Conservation (phyloP, 805 yeast species). For the Candida odintsovae region DNA sequence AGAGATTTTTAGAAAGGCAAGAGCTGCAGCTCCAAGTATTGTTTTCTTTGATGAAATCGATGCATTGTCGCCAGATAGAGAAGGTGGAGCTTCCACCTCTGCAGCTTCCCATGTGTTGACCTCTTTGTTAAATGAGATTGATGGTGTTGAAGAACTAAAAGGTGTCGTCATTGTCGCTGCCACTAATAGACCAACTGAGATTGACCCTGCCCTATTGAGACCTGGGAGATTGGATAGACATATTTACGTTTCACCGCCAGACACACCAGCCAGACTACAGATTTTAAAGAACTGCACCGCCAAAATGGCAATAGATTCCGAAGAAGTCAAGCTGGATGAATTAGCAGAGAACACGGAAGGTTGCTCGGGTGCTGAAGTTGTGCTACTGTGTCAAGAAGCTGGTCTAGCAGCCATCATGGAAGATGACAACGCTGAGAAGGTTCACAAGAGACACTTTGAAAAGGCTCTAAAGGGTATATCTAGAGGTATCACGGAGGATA, state of each 20-base stretch:
- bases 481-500: slow-evolving; percentile 77
- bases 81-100: slow-evolving; percentile 45
- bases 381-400: slow-evolving; percentile 88
- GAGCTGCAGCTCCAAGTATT: slow-evolving; percentile 93
- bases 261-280: slow-evolving; percentile 68
- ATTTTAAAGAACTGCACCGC: slow-evolving; percentile 66
- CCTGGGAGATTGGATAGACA: slow-evolving; percentile 96
- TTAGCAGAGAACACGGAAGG: slow-evolving; percentile 74
- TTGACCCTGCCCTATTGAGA: slow-evolving; percentile 87
- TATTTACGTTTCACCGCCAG: slow-evolving; percentile 91
- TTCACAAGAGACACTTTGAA: slow-evolving; percentile 62
- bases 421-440: slow-evolving; percentile 45
- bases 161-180: slow-evolving; percentile 96
- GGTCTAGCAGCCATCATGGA: slow-evolving; percentile 94
- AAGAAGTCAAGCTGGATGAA: slow-evolving; percentile 41
- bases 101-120: slow-evolving; percentile 85
- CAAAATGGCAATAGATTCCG: slow-evolving; percentile 49
- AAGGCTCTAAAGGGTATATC: slow-evolving; percentile 64
- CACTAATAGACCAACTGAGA: slow-evolving; percentile 89
- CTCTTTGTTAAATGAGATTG: slow-evolving; percentile 88
- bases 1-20: slow-evolving; percentile 86
- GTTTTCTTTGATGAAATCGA: slow-evolving; percentile 96
- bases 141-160: slow-evolving; percentile 91
- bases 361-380: slow-evolving; percentile 96
- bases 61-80: slow-evolving; percentile 79